Conservation (phyloP, 2,329 filamentous ascomycete species). For the Aureobasidium vineae region DNA sequence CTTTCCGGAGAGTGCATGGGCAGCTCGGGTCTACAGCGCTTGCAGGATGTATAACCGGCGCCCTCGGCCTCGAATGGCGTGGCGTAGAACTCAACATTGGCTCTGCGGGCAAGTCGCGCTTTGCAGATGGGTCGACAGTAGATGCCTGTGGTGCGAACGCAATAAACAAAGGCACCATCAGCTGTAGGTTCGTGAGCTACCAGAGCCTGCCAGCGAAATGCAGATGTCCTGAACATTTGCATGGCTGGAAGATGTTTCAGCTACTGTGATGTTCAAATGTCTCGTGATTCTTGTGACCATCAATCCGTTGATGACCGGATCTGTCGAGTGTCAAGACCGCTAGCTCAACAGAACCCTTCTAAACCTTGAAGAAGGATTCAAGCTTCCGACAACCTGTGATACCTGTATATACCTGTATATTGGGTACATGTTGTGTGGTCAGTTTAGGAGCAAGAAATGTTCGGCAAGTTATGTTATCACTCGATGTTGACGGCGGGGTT, state of each 20-base stretch:
- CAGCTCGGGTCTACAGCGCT: slow-evolving; percentile 53
- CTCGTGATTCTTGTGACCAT: no score
- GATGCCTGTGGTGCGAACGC: slow-evolving; percentile 55
- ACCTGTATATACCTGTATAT: no score
- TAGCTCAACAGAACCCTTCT: no score
- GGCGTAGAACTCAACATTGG: slow-evolving; percentile 57
- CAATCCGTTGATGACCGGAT: no score
- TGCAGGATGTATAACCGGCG: slow-evolving; percentile 57
- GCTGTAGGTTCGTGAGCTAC: neutral
- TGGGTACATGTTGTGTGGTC: no score
- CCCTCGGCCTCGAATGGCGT: slow-evolving; percentile 48
- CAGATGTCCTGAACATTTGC: neutral
- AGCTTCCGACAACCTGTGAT: no score
- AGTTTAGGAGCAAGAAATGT: no score
- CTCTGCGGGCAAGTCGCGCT: slow-evolving; percentile 56
- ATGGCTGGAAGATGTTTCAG: neutral
- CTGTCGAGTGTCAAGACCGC: no score
- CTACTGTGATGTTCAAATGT: no score
- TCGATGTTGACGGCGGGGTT: no score
- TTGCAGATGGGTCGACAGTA: slow-evolving; percentile 63
- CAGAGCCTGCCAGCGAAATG: neutral
- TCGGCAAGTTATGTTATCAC: no score
- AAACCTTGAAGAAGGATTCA: no score
- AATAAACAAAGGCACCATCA: slow-evolving; percentile 41
- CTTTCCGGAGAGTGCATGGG: neutral